phyloP scores from a whole-genome alignment of 2,329 filamentous ascomycete species.

The Rhexocercosporidium sp. region DNA sequence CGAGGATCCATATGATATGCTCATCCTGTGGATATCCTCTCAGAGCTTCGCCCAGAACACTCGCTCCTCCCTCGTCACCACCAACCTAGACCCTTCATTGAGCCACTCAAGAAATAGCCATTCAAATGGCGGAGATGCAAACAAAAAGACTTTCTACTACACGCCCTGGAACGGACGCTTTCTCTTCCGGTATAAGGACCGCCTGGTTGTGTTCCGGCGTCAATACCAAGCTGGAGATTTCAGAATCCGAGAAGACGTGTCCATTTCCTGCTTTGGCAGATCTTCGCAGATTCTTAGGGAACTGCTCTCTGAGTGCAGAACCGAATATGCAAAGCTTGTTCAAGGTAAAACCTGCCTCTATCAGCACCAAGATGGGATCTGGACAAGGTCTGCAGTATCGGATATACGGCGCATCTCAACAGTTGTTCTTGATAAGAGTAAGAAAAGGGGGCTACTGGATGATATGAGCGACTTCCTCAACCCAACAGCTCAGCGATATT shows the following conservation, averaged over 20 bases:
- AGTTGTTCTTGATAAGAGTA: constrained; percentile 63
- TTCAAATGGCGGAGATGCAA: constrained; percentile 2
- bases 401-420: constrained; percentile 48
- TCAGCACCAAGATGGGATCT: constrained; percentile 18
- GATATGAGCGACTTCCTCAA: constrained; percentile 64
- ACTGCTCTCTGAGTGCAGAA: constrained; percentile 55
- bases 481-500: not conserved
- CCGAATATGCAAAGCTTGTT: constrained; percentile 60
- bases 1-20: constrained; percentile 72
- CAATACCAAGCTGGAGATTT: constrained; percentile 46
- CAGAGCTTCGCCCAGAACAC: constrained; percentile 64
- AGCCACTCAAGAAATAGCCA: constrained; percentile 16
- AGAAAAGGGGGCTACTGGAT: constrained; percentile 61
- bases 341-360: constrained; percentile 57
- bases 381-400: constrained; percentile 18
- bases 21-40: constrained; percentile 69
- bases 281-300: constrained; percentile 64
- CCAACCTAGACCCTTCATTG: constrained; percentile 36
- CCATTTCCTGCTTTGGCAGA: constrained; percentile 65
- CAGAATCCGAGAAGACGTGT: constrained; percentile 60
- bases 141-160: constrained; percentile 48
- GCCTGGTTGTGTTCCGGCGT: constrained; percentile 61
- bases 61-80: constrained; percentile 66
- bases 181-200: constrained; percentile 63
- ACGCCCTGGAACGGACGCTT: constrained; percentile 66